Base-by-base conservation (phyloP, 176 grass and related monocot genomes). In the Oryza longistaminata region DNA sequence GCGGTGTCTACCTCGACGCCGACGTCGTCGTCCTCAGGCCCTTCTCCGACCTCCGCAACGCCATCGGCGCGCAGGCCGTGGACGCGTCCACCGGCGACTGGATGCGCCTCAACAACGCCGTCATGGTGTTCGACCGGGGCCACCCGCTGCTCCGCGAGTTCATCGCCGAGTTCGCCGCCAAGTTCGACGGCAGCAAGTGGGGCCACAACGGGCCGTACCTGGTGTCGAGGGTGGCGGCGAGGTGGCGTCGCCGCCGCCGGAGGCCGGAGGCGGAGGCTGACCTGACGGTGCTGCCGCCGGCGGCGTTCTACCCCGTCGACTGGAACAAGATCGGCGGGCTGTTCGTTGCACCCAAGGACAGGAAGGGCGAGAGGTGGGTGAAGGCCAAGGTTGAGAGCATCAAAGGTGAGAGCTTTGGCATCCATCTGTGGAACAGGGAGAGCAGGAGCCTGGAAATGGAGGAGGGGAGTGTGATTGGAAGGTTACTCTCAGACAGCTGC, bases 161-260 rank as follows among this genome's bases (percentile, higher is more conserved):
- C 76, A 93, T 98, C 12, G 79, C 84, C 22, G 96, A 98, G 84
- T 98, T 98, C 79, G 85, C 91, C 3, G 68, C 64, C 34, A 93
- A 83, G 34, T 98, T 98, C 73, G 83, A 98, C 44, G 93, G 96
- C 13, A 95, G 52, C 81, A 95, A 87, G 70, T 98, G 96, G 96
- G 96, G 96, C 0, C 93, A 98, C 76, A 98, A 95, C 34, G 93
- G 96, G n/a, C 91, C 93, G 65, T 98, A 98, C 80, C 87, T 98
- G 2, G 93, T 98, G 11, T 98, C 93, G 9, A 84, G 96, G 80
- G 96, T 98, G 58, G 85, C 71, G 11, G 82, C 70, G 74, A 82
- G 90, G 81, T 24, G 91, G 5, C 79, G 72, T 9, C 70, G 29
- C 7, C 40, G 29, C 7, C 40, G 70, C 7, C 39, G 39, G 39